Base-by-base conservation (phyloP, 1,139 yeast species). In the Candida pseudoviswanathii region DNA sequence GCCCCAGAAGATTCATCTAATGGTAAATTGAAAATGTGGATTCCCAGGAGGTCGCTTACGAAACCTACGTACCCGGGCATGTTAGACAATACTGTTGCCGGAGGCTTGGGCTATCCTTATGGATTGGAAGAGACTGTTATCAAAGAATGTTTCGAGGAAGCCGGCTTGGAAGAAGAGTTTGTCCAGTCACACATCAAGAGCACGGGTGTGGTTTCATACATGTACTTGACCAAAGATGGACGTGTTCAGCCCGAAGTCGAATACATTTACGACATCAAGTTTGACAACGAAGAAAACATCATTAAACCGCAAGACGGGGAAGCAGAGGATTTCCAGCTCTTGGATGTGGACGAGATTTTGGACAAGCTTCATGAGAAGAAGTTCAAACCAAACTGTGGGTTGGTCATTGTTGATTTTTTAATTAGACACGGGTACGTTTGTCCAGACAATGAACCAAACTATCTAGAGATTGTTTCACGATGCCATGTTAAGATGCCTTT, bases 41-140 rank as follows among this genome's bases (percentile, higher is more conserved):
- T 92, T 4, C 97, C 99, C 0, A 73, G 89, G 53, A 74, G 99
- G 56, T 80, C 97, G 0, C 63, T 72, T 10, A 77, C 83, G 1
- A 94, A 94, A 63, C 86, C 88, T 16, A 94, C 98, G 0, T 91
- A 83, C 69, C 98, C 99, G 0, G 87, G 89, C 0, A 86, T 83
- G 89, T 77, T 91, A 41, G 99, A 94, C 65, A 94, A 92, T 63
- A 89, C 96, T 1, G 89, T 94, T 4, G 99, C 97, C 0, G 99
- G 99, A 1, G 99, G 99, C 0, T 64, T 94, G 22, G 97, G 96
- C 0, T 77, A 85, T 62, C 97, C 96, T 0, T 73, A 82, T 57
- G 91, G 94, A 0, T 70, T 86, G 2, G 71, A 75, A 62, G 96
- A 89, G 45, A 92, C 98, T 0, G 83, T 85, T 2, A 58, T 89